phyloP scores from a whole-genome alignment of 2,329 filamentous ascomycete genomes.

The Raffaelea arxii region DNA sequence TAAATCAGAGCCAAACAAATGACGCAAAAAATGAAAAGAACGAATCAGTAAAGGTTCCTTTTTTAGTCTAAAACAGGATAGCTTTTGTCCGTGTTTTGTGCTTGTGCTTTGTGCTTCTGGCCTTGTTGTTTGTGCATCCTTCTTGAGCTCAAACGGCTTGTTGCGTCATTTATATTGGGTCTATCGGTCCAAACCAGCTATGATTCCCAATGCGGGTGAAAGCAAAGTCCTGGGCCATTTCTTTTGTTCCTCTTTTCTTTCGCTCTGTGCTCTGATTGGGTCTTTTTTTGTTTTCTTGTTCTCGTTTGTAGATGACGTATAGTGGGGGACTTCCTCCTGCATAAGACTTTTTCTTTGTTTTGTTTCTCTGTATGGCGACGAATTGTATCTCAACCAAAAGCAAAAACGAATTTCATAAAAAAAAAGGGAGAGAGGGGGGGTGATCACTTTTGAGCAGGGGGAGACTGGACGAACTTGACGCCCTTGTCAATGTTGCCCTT shows the following conservation, averaged over 20 bases:
- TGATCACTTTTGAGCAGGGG: slow-evolving; percentile 78
- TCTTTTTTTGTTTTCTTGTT: slow-evolving; percentile 1
- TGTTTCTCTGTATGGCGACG: too few species aligned
- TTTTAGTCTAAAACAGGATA: too few species aligned
- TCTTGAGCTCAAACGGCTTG: too few species aligned
- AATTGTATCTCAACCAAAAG: neutral
- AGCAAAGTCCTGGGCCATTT: slow-evolving; percentile 1
- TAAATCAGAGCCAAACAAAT: slow-evolving; percentile 13
- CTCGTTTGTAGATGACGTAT: too few species aligned
- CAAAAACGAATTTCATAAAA: slow-evolving; percentile 12
- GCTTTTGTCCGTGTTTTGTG: too few species aligned
- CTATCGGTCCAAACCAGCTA: slow-evolving; percentile 5
- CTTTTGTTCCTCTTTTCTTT: neutral
- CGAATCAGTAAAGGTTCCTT: slow-evolving; percentile 18
- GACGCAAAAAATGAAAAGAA: slow-evolving; percentile 9
- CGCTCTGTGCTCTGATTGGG: neutral
- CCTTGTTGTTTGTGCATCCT: too few species aligned
- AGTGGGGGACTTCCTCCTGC: too few species aligned
- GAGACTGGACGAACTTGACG: slow-evolving; percentile 78
- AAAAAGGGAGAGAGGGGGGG: slow-evolving; percentile 16
- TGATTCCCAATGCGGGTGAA: neutral
- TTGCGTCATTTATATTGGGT: slow-evolving; percentile 10
- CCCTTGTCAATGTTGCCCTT: slow-evolving; percentile 94
- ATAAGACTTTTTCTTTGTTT: slow-evolving; percentile 14
- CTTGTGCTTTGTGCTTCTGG: too few species aligned